Evolutionary conservation across 441 rosid genomes (phyloP), one percentile per base, ranked within the genome.

Genomic region (Pelargonium citronellum): DNA sequence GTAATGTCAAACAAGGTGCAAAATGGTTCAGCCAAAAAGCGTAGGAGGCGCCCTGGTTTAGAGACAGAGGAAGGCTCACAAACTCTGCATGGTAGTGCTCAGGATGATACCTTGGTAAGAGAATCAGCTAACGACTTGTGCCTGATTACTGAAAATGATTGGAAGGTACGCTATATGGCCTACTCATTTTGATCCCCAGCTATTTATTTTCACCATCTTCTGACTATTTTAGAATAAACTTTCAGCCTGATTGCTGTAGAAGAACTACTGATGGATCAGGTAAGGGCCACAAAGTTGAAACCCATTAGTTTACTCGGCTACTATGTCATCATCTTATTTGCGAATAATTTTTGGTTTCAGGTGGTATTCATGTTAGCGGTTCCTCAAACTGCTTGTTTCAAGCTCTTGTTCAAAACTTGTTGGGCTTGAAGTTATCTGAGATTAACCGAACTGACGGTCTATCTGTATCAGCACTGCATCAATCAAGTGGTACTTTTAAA

Each of bases 381-480:
- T 73, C 64, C 67, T 70, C 78, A 51, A 70, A 67, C 46, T 84
- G 84, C 84, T 73, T 80, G 79, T 93, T 87, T 82, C 94, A 83
- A 82, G 84, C 85, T 72, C 89, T 94, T 71, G 61, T 79, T 17
- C 92, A 94, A 73, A 80, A 79, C 77, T 71, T 85, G 64, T 64
- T 89, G 11, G 92, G 91, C 80, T 79, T 94, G 96, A 85, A 87
- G 76, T 71, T 91, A 67, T 87, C 92, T 46, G 57, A 79, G 9
- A 43, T 67, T 34, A 58, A 75, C 76, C 86, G 85, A 83, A 77
- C 80, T 41, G 86, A 81, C 58, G 84, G 81, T 64, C 71, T 44
- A 55, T 78, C 89, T 76, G 74, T 89, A 75, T 80, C 82, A 64
- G 87, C 87, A 77, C 68, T 76, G 27, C 97, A 90, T 79, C 91